Conservation (phyloP, 139 green algal genomes). For the Spirogloea muscicola region DNA sequence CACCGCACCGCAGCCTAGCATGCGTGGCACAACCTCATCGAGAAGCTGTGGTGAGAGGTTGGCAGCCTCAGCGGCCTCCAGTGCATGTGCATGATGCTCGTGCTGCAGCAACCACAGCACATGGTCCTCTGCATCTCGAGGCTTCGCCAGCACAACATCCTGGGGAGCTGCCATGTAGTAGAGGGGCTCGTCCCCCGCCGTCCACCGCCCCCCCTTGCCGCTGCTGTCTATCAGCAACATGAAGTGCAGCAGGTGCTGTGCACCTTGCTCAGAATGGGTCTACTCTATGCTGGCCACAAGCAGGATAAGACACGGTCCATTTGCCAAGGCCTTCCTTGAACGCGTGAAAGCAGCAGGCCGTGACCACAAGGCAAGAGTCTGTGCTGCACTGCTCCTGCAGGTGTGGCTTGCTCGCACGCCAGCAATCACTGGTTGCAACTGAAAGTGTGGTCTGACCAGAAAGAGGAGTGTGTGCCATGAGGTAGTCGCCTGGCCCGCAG, state of each 20-base stretch:
- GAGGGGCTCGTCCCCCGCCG: conserved; percentile 57
- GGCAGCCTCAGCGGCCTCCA: conserved; percentile 53
- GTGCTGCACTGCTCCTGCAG: no score
- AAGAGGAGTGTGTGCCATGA: conserved; percentile 37
- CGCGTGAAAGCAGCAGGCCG: no score
- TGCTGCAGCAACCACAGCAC: conserved; percentile 73
- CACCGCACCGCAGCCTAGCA: neutral
- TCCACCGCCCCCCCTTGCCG: conserved; percentile 28
- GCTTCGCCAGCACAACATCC: no score
- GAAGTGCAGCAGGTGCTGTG: neutral
- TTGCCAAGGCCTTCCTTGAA: no score
- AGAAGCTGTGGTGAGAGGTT: no score
- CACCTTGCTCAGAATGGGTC: no score
- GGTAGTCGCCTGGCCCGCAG: conserved; percentile 42
- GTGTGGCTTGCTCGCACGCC: no score
- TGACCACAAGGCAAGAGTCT: no score
- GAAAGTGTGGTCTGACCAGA: no score
- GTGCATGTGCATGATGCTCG: conserved; percentile 61
- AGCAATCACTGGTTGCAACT: no score
- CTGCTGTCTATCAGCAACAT: conserved; percentile 17
- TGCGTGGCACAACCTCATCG: neutral
- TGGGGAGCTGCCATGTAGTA: conserved; percentile 63
- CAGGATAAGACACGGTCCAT: no score
- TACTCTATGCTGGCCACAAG: no score
- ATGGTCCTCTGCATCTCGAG: conserved; percentile 72